Percentiles rank a stretch among this genome's conserved stretches.
phyloP scores from a whole-genome alignment of 2,329 filamentous ascomycete species.

The Sarocladium oryzae region DNA sequence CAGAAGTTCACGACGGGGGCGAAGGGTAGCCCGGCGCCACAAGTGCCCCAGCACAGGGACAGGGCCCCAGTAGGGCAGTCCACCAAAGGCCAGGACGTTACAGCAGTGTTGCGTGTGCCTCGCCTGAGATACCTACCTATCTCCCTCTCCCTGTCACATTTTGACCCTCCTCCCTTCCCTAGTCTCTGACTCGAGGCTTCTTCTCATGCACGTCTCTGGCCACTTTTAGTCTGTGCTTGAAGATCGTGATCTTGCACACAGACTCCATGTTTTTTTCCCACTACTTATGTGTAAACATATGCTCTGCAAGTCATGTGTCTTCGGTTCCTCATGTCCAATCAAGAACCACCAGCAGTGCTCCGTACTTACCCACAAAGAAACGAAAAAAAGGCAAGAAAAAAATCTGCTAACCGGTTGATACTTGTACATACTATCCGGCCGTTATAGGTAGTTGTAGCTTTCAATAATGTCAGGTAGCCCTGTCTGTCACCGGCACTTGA shows the following conservation, averaged over 20 bases:
- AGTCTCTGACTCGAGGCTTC: no score
- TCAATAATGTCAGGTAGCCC: neutral
- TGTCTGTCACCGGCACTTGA: neutral
- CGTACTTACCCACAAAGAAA: no score
- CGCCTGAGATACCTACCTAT: no score
- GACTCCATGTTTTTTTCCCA: no score
- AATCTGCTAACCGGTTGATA: no score
- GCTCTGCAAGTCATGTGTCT: neutral
- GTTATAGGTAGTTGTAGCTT: no score
- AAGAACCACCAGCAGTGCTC: no score
- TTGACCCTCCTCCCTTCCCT: neutral
- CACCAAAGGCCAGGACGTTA: neutral
- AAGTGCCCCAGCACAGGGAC: neutral
- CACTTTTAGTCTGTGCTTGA: neutral
- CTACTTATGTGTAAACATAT: neutral
- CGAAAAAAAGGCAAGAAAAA: no score
- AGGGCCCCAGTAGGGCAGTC: neutral
- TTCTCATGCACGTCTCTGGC: no score
- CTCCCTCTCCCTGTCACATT: neutral
- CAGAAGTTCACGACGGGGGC: neutral
- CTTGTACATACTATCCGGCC: no score
- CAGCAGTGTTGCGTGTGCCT: slow-evolving; percentile 7
- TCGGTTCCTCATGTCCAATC: no score
- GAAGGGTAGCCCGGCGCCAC: neutral
- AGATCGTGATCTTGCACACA: neutral